Evolutionary conservation across 1,284 basidiomycete species (phyloP), one percentile per base, ranked within the genome.

Genomic region (Ganoderma sp.): DNA sequence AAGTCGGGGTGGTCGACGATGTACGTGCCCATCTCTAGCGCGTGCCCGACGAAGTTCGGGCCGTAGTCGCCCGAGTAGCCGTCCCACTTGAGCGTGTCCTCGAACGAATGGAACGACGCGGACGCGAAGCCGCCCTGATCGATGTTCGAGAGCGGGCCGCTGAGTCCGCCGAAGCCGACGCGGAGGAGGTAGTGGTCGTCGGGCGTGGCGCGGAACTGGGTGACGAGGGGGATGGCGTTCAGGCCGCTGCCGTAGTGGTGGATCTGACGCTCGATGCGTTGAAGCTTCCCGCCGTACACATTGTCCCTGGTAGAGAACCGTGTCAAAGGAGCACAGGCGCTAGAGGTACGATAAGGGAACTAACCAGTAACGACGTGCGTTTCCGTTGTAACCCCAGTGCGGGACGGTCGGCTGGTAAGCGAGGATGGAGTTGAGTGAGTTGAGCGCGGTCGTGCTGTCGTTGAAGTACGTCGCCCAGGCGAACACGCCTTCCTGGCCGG

Each of bases 301-400:
- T 86, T 87, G 74, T 88, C 87, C n/a, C n/a, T n/a, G n/a, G n/a
- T n/a, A n/a, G n/a, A n/a, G n/a, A n/a, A n/a, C n/a, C n/a, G n/a
- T n/a, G n/a, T n/a, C n/a, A n/a, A n/a, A n/a, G n/a, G n/a, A n/a
- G n/a, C n/a, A n/a, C n/a, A n/a, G n/a, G n/a, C n/a, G n/a, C n/a
- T n/a, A n/a, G n/a, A n/a, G n/a, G n/a, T n/a, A n/a, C n/a, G n/a
- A n/a, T n/a, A n/a, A n/a, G n/a, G n/a, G n/a, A n/a, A n/a, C n/a
- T n/a, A n/a, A n/a, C 85, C 85, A 87, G 77, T 86, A 88, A 52
- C 87, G 82, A 61, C 87, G 79, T 0, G 87, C 87, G 74, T 88
- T 88, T 17, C 87, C 87, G 69, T 87, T 87, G 76, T 88, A 88
- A 22, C 86, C 87, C 87, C 87, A 88, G 75, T 88, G 87, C 32